These are phyloP conservation scores for Afroboletus lepidellus DNA, from an alignment of 1,284 basidiomycete species.

Conservation along the genomic window DNA sequence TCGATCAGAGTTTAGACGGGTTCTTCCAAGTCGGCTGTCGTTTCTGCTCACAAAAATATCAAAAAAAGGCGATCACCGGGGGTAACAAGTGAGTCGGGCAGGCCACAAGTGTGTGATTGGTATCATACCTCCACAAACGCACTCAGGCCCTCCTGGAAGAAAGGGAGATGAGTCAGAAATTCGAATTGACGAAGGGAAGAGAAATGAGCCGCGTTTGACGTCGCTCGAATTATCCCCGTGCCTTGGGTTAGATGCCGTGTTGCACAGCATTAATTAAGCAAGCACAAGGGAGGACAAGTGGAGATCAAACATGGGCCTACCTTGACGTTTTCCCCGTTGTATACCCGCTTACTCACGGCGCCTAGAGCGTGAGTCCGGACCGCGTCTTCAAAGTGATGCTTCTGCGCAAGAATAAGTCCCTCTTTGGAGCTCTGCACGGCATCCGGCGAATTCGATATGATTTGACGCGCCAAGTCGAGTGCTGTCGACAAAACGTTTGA, in stretches of 20 bases:
- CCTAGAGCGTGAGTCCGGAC: conserved; percentile 50
- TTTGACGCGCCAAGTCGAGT: conserved; percentile 58
- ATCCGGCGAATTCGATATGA: conserved; percentile 74
- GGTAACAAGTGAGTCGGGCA: too few species aligned
- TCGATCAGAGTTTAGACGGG: conserved; percentile 54
- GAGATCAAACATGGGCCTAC: conserved; percentile 34
- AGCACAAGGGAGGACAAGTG: background rate
- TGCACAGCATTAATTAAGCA: background rate
- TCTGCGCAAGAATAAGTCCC: conserved; percentile 56
- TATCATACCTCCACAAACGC: conserved; percentile 44
- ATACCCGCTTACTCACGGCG: conserved; percentile 53
- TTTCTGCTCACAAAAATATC: conserved; percentile 41
- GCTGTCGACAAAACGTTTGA: conserved; percentile 61
- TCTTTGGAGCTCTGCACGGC: conserved; percentile 77
- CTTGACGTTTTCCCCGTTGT: conserved; percentile 71
- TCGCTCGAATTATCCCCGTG: conserved; percentile 8
- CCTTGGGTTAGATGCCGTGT: conserved; percentile 5
- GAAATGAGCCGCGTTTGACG: conserved; percentile 8
- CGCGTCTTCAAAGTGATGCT: conserved; percentile 54
- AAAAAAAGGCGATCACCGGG: background rate
- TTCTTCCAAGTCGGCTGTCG: conserved; percentile 58
- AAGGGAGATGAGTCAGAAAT: conserved; percentile 17
- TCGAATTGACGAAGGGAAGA: background rate
- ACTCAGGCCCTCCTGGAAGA: conserved; percentile 42
- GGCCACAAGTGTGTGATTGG: conserved; percentile 32